Evolutionary conservation across 83 land plant genomes (phyloP), one percentile per base, ranked within the genome.

Genomic region (Diphasiastrum complanatum): DNA sequence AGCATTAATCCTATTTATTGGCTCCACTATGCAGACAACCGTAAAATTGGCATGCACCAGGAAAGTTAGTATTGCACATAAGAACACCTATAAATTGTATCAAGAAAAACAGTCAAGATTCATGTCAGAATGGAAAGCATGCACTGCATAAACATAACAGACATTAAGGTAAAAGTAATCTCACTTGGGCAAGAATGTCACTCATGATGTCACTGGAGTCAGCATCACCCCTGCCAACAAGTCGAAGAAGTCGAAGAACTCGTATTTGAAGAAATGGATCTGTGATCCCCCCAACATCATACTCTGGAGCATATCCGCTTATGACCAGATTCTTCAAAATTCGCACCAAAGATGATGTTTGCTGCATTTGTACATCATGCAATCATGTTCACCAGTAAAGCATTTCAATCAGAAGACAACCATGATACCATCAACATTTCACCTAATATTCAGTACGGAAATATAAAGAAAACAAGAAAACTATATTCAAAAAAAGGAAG

Each of bases 341-440:
- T 25, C 55, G 61, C 25, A 64, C 67, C 23, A 64, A 26, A 20
- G 27, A 33, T 5, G 51, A 5, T 4, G 67, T 64, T 16, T 64
- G 60, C 67, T 64, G 67, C 85, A 79, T 26, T 0, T 11, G n/a
- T n/a, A n/a, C n/a, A n/a, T n/a, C n/a, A 5, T n/a, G 5, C 51
- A 5, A 47, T 18, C 12, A 47, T 18, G 51, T 5, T n/a, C 24
- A 24, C 24, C n/a, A 47, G 51, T 5, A n/a, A n/a, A 5, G n/a
- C n/a, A n/a, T n/a, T n/a, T n/a, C n/a, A n/a, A n/a, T n/a, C n/a
- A n/a, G n/a, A n/a, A n/a, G n/a, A n/a, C n/a, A n/a, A n/a, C n/a
- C n/a, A n/a, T n/a, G n/a, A n/a, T n/a, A n/a, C n/a, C n/a, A n/a
- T n/a, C n/a, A n/a, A n/a, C n/a, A n/a, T n/a, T n/a, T n/a, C n/a